Base-by-base conservation (phyloP, 495 filamentous ascomycete species). In the Parathielavia appendiculata region DNA sequence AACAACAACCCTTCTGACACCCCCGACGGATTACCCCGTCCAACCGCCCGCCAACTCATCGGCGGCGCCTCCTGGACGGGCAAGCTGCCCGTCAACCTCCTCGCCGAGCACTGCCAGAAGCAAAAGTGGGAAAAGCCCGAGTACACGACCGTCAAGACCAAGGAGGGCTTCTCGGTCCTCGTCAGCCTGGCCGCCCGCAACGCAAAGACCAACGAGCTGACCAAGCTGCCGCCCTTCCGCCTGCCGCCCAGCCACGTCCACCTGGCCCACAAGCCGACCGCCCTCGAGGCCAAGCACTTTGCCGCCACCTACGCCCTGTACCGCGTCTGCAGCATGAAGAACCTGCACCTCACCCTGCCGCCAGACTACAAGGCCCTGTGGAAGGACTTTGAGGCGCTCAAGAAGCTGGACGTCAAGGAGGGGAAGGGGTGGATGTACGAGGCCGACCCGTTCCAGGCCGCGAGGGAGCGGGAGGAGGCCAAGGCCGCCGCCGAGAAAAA, bases 31-130 rank as follows among this genome's bases (percentile, higher is more conserved):
- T 84, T 83, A 20, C 91, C 91, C 59, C 88, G 87, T 63, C 89
- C 90, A 39, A 85, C 89, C 34, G 86, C 90, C 54, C 88, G 91
- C 72, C 85, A 89, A 62, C 75, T 98, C 56, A 96, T 98, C 70
- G 95, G 90, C 50, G 93, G 93, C 50, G 83, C 89, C 63, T 96
- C 91, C 68, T 98, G 95, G 95, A 98, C 93, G 0, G 93, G 93
- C 38, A 98, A 98, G 70, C 74, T 98, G 39, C 93, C 93, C 4
- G 88, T 96, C 52, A 93, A 92, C 67, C 78, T 98, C 68, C 84
- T 98, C 55, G 86, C 87, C 17, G 93, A 98, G 79, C 90, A 95
- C 75, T 95, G 89, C 66, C 90, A 96, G 71, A 92, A 91, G 74
- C 88, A 92, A 73, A 90, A 89, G 66, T 98, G 93, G 93, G 86